These are phyloP conservation scores for Vigna angularis DNA, from an alignment of 306 rosid genomes.

Conservation along the genomic window DNA sequence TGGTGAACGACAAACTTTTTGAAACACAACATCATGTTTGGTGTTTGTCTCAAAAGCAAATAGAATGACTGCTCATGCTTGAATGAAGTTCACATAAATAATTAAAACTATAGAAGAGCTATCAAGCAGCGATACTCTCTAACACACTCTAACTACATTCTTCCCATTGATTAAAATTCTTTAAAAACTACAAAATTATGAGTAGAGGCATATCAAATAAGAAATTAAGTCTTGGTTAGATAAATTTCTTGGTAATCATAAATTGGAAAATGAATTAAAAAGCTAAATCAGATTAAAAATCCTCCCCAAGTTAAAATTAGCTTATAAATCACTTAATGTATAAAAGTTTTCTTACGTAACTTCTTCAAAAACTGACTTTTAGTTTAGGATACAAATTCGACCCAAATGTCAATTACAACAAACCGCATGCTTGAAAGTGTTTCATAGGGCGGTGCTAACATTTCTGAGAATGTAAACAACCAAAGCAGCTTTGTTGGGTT, in stretches of 20 bases:
- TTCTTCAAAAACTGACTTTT: not conserved
- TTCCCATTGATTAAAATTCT: not conserved
- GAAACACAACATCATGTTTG: constrained; percentile 7
- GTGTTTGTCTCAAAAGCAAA: constrained; percentile 10
- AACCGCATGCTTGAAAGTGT: too few species aligned
- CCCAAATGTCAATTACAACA: too few species aligned
- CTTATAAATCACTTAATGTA: not conserved
- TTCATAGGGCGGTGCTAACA: too few species aligned
- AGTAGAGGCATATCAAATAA: not conserved
- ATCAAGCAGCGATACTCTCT: not conserved
- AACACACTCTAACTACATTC: not conserved
- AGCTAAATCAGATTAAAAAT: not conserved
- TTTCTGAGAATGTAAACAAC: not conserved
- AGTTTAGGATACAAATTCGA: not conserved
- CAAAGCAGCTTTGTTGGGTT: constrained; percentile 1
- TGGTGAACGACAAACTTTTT: not conserved
- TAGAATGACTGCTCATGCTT: not conserved
- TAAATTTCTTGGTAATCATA: not conserved
- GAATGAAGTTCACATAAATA: constrained; percentile 9
- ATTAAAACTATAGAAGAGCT: not conserved
- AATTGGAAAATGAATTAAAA: not conserved
- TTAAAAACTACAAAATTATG: not conserved
- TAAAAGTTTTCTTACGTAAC: not conserved
- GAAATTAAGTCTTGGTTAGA: not conserved
- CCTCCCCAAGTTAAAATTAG: not conserved